Percentiles rank a stretch among this genome's conserved stretches.
Evolutionary conservation across 228 moss, liverwort and hornwort species (phyloP).

Genomic region (Sphagnum fallax): DNA sequence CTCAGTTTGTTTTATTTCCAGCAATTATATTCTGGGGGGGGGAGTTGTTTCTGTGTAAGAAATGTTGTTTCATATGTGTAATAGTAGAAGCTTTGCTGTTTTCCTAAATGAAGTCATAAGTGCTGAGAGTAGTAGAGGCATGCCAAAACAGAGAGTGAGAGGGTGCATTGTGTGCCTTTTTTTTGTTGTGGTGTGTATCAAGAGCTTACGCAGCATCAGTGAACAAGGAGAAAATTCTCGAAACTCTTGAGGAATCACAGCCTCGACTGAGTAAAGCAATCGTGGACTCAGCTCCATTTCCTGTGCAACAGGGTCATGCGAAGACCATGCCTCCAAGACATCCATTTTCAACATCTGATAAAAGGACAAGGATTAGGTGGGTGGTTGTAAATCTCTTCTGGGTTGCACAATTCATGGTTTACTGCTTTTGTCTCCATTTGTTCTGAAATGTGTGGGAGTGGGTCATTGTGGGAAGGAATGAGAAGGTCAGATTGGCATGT

Average conservation of each 20-base stretch:
- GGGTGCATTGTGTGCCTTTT: slow-evolving; percentile 18
- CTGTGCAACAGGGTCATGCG: slow-evolving; percentile 72
- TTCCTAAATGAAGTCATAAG: too few relatives aligned
- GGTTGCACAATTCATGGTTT: background rate
- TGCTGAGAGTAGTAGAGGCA: background rate
- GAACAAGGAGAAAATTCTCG: slow-evolving; percentile 93
- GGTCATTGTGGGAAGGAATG: too few relatives aligned
- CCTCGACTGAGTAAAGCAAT: slow-evolving; percentile 87
- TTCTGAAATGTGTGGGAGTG: too few relatives aligned
- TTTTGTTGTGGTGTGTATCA: slow-evolving; percentile 16
- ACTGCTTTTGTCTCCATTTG: too few relatives aligned
- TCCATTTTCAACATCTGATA: slow-evolving; percentile 43
- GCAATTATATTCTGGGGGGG: too few relatives aligned
- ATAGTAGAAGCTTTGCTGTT: too few relatives aligned
- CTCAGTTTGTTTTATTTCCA: too few relatives aligned
- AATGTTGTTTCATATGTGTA: too few relatives aligned
- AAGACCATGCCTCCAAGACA: slow-evolving; percentile 43
- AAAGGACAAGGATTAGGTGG: slow-evolving; percentile 74
- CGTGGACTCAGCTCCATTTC: slow-evolving; percentile 88
- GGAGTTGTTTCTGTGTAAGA: too few relatives aligned
- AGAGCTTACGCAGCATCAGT: slow-evolving; percentile 90
- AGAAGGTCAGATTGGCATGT: too few relatives aligned
- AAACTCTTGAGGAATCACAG: slow-evolving; percentile 95
- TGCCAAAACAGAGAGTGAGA: slow-evolving; percentile 22
- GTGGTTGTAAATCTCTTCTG: background rate